Conservation (phyloP, 2,329 filamentous ascomycete genomes). For the Elsinoe perseae region DNA sequence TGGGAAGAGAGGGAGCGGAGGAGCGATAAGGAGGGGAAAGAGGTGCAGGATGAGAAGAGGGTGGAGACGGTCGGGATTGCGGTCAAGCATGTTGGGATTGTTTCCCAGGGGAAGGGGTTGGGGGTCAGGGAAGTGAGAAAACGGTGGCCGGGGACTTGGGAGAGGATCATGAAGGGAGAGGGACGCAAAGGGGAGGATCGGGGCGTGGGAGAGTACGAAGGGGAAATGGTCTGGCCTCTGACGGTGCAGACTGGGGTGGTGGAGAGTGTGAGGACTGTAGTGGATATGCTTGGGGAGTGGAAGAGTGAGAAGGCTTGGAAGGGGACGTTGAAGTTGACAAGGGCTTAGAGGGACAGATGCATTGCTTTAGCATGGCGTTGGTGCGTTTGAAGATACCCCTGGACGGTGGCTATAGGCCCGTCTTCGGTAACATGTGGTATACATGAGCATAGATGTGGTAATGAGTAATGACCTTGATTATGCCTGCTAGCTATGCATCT, state of each 20-base stretch:
- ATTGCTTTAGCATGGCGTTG: constrained; percentile 8
- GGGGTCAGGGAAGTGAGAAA: constrained; percentile 4
- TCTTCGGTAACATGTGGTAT: neutral
- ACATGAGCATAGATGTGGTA: constrained; percentile 3
- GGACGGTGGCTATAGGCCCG: neutral
- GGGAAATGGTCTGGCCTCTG: neutral
- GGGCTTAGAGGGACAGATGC: neutral
- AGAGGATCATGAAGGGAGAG: neutral
- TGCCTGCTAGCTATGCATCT: neutral
- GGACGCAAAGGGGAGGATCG: neutral
- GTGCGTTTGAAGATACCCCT: neutral
- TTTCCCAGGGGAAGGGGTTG: constrained; percentile 1
- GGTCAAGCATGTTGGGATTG: neutral
- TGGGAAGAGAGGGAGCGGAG: constrained; percentile 1
- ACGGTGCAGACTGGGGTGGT: neutral
- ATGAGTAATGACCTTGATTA: neutral
- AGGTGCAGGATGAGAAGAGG: neutral
- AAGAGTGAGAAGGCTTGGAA: constrained; percentile 1
- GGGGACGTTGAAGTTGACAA: neutral
- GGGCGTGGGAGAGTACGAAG: constrained; percentile 11
- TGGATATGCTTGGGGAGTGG: constrained; percentile 13
- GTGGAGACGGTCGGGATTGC: neutral
- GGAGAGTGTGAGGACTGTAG: constrained; percentile 5
- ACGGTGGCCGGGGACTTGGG: neutral
- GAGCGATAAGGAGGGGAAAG: neutral